Percentiles rank a stretch among this genome's conserved stretches.
Evolutionary conservation across 2,329 filamentous ascomycete genomes (phyloP).

Genomic region (Cladosporium sp.): DNA sequence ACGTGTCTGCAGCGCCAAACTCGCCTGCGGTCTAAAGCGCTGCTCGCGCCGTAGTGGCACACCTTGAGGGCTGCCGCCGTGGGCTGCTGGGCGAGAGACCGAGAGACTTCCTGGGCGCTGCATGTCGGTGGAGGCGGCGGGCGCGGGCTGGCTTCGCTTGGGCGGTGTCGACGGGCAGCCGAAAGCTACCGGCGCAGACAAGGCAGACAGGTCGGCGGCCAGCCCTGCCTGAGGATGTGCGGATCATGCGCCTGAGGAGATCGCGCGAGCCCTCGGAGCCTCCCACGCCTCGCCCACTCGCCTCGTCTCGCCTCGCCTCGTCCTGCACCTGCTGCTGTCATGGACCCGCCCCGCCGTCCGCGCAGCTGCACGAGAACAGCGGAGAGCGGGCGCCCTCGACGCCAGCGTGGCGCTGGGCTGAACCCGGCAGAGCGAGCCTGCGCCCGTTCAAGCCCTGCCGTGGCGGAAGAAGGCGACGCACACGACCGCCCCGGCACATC

Average conservation of each 20-base stretch:
- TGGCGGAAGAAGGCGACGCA: neutral
- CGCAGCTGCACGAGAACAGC: conserved; percentile 6
- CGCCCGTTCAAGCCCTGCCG: too few relatives aligned
- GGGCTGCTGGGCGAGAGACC: too few relatives aligned
- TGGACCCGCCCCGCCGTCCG: conserved; percentile 4
- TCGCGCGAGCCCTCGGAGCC: neutral
- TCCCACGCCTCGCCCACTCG: neutral
- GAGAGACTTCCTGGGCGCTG: too few relatives aligned
- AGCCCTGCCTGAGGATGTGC: neutral
- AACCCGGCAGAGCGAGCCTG: neutral
- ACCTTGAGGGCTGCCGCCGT: neutral
- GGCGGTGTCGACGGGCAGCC: neutral
- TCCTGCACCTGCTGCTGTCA: conserved; percentile 1
- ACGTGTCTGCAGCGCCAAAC: neutral
- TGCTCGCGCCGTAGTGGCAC: neutral
- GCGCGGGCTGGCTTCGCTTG: too few relatives aligned
- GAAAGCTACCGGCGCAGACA: neutral
- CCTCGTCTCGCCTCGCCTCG: conserved; percentile 4
- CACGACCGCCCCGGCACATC: neutral
- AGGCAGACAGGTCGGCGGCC: neutral
- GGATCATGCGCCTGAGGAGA: neutral
- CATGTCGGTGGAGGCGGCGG: too few relatives aligned
- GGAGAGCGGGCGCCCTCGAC: neutral
- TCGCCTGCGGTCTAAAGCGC: too few relatives aligned
- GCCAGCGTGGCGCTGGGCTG: conserved; percentile 5